phyloP scores from a whole-genome alignment of 495 filamentous ascomycete genomes.

The Saxophila tyrrhenica region DNA sequence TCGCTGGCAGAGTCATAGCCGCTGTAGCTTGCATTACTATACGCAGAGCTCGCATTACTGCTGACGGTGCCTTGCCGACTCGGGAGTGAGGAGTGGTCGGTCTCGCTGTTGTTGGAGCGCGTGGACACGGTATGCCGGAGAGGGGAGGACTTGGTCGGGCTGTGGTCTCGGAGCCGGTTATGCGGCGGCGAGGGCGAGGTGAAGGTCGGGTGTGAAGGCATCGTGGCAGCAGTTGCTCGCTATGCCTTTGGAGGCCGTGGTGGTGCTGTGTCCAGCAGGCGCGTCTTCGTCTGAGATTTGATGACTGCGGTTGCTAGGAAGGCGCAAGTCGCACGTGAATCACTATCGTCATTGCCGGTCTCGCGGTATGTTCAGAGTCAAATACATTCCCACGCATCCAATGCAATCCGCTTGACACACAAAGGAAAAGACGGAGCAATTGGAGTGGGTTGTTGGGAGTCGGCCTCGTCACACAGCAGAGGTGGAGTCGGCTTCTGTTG shows the following conservation, averaged over 20 bases:
- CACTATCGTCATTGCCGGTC: neutral
- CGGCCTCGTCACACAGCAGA: neutral
- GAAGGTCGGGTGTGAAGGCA: conserved; percentile 8
- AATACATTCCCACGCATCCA: neutral
- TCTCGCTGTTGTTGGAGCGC: conserved; percentile 17
- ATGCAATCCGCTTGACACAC: too few species aligned
- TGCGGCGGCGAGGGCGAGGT: conserved; percentile 17
- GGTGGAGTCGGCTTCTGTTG: neutral
- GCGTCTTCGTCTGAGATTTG: neutral
- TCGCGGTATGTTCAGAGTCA: neutral
- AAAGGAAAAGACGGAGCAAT: too few species aligned
- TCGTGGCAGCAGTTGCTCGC: neutral
- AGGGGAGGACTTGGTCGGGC: conserved; percentile 12
- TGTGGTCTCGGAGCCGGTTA: conserved; percentile 10
- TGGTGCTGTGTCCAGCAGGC: neutral
- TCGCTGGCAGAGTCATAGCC: conserved; percentile 20
- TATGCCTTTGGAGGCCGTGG: neutral
- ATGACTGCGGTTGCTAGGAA: neutral
- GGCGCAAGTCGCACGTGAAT: neutral
- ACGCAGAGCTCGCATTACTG: conserved; percentile 12
- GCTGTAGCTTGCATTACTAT: conserved; percentile 14
- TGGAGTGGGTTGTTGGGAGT: neutral
- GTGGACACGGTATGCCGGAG: conserved; percentile 19
- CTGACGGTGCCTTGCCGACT: conserved; percentile 15
- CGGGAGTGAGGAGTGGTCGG: conserved; percentile 13